A percentile compares a stretch with the other conserved stretches of the same genome.
Evolutionary conservation across 805 yeast species (phyloP).

Genomic region (Wickerhamomyces strasburgensis): DNA sequence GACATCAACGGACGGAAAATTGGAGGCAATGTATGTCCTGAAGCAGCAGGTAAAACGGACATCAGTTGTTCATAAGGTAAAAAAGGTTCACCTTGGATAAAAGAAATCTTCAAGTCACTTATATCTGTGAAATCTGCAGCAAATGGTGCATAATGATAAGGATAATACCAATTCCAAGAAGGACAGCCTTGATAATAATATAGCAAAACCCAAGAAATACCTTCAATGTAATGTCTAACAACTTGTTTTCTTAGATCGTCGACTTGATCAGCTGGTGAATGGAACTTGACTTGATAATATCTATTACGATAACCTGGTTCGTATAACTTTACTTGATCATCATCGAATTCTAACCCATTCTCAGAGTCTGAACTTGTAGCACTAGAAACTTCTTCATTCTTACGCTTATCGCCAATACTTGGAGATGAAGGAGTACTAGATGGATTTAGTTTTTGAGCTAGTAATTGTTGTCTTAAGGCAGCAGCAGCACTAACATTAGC

Average conservation of each 20-base stretch:
- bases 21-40: conserved; percentile 79
- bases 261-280: conserved; percentile 48
- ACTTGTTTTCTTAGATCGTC: conserved; percentile 51
- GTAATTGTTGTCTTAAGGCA: conserved; percentile 32
- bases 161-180: conserved; percentile 98
- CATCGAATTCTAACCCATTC: conserved; percentile 34
- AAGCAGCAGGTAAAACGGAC: conserved; percentile 94
- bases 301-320: conserved; percentile 85
- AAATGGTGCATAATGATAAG: conserved; percentile 97
- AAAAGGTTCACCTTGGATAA: conserved; percentile 72
- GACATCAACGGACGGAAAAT: conserved; percentile 80
- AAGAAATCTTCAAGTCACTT: conserved; percentile 46
- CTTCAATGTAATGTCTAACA: conserved; percentile 77
- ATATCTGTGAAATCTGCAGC: conserved; percentile 75
- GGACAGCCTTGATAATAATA: conserved; percentile 98
- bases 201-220: conserved; percentile 92
- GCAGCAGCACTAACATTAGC: conserved; percentile 44
- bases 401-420: conserved; percentile 20
- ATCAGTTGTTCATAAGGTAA: conserved; percentile 88
- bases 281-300: conserved; percentile 75
- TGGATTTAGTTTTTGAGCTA: conserved; percentile 24
- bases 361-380: conserved; percentile 23
- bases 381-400: conserved; percentile 16
- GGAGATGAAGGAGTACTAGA: conserved; percentile 6
- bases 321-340: conserved; percentile 59